Percentiles rank a stretch among this genome's conserved stretches.
These are phyloP conservation scores for Saturnispora besseyi DNA, from an alignment of 805 yeast genomes.

Conservation along the genomic window DNA sequence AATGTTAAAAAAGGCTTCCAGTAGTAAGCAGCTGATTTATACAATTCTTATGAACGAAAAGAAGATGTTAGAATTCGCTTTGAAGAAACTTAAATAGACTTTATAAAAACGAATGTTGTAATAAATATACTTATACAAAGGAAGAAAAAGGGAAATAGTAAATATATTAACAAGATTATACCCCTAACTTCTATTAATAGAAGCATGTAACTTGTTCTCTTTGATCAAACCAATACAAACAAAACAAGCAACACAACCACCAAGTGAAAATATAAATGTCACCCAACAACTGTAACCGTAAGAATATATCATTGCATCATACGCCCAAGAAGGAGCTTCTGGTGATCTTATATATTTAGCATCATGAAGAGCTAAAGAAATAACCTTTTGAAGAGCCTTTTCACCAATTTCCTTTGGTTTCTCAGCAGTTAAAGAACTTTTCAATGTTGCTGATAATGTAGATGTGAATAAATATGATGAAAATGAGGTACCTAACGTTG, in stretches of 20 bases:
- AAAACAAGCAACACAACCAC: slow-evolving; percentile 33
- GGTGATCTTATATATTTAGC: slow-evolving; percentile 41
- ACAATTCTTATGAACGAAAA: slow-evolving; percentile 13
- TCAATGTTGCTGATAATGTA: slow-evolving; percentile 28
- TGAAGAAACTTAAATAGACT: slow-evolving; percentile 9
- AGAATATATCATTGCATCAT: slow-evolving; percentile 37
- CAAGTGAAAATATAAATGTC: slow-evolving; percentile 40
- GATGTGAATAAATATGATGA: slow-evolving; percentile 56
- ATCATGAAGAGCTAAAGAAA: slow-evolving; percentile 45
- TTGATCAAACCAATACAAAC: slow-evolving; percentile 38
- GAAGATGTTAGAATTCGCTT: slow-evolving; percentile 13
- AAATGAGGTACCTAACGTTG: slow-evolving; percentile 55
- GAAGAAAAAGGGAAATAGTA: not conserved
- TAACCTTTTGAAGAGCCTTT: slow-evolving; percentile 33
- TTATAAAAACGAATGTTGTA: not conserved
- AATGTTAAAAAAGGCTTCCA: slow-evolving; percentile 10
- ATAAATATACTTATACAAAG: not conserved
- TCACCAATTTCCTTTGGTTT: slow-evolving; percentile 30
- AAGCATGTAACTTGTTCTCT: slow-evolving; percentile 50
- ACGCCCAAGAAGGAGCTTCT: slow-evolving; percentile 45
- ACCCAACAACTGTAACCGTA: slow-evolving; percentile 46
- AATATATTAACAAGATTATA: not conserved
- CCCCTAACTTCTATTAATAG: slow-evolving; percentile 32
- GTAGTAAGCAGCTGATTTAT: slow-evolving; percentile 1
- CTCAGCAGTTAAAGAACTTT: slow-evolving; percentile 24